phyloP scores from a whole-genome alignment of 2,329 filamentous ascomycete genomes.

The Zymoseptoria pseudotritici region DNA sequence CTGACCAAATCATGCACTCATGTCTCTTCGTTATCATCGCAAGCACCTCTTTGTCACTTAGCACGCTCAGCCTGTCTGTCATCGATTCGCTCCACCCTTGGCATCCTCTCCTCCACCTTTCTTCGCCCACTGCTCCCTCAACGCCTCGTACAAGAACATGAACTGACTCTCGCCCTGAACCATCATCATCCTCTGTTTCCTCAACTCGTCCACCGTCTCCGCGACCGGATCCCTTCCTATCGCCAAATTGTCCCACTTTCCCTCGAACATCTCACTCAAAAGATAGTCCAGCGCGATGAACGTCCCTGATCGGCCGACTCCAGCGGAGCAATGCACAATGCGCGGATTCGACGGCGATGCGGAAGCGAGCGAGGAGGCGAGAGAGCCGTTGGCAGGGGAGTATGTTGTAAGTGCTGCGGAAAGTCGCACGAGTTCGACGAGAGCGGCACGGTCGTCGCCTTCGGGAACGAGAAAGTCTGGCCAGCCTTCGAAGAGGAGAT shows the following conservation, averaged over 20 bases:
- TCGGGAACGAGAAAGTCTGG: slow-evolving; percentile 81
- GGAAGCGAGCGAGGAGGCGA: slow-evolving; percentile 23
- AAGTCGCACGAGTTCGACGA: slow-evolving; percentile 62
- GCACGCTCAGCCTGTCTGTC: background rate
- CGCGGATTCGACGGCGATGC: slow-evolving; percentile 54
- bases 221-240: slow-evolving; percentile 61
- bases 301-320: slow-evolving; percentile 87
- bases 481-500: slow-evolving; percentile 82
- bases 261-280: slow-evolving; percentile 69
- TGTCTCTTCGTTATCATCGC: too few relatives aligned
- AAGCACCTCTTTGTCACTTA: too few relatives aligned
- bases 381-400: slow-evolving; percentile 12
- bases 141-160: slow-evolving; percentile 78
- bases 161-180: slow-evolving; percentile 85
- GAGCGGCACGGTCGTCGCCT: slow-evolving; percentile 57
- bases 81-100: background rate
- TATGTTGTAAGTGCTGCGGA: slow-evolving; percentile 49
- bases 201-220: slow-evolving; percentile 68
- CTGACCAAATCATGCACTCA: too few relatives aligned
- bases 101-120: slow-evolving; percentile 10
- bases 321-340: slow-evolving; percentile 68
- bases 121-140: slow-evolving; percentile 67
- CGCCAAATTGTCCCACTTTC: slow-evolving; percentile 49
- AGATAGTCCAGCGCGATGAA: slow-evolving; percentile 96
- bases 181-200: slow-evolving; percentile 89